Base-by-base conservation (phyloP, 495 filamentous ascomycete species). In the Achaetomiella virescens region DNA sequence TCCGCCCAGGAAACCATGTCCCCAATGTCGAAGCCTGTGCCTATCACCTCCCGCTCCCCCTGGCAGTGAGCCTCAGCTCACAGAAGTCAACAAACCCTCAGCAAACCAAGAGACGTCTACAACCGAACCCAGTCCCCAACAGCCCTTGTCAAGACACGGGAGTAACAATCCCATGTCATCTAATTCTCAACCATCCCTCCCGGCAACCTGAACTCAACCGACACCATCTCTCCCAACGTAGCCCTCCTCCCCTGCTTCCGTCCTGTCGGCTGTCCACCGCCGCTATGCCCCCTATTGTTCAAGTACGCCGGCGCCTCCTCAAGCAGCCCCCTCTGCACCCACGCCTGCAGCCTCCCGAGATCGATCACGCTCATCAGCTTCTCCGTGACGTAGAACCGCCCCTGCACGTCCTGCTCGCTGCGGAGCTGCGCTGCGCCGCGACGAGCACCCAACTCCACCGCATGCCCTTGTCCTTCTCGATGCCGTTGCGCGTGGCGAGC, bases 361-460 rank as follows among this genome's bases (percentile, higher is more conserved):
- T 71, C 61, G 6, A 77, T 62, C 43, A 72, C 61, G 11, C 55
- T 59, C 45, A 70, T 67, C 20, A 77, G 59, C 54, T 63, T 63
- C 33, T 66, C 50, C 0, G 69, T 72, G 18, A 73, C 71, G 61
- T 77, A 75, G 61, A 75, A 77, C 7, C 75, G 61, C n/a, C 75
- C 73, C 22, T 60, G 59, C 10, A 76, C 68, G 6, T 61, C 61
- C 0, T 25, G 41, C 43, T 73, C 71, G 20, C 33, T 17, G n/a
- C 68, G 62, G 8, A 55, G 43, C 27, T 31, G 20, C 22, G 46
- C 25, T 8, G 43, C 21, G 29, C 36, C 48, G 55, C 49, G 1
- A 70, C 20, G 0, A 53, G 54, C 15, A 60, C 43, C 75, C 75
- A 77, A 20, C 58, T 61, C 60, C 66, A 72, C 7, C 59, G 48